Evolutionary conservation across 306 rosid genomes (phyloP).

Genomic region (Medicago ruthenica): DNA sequence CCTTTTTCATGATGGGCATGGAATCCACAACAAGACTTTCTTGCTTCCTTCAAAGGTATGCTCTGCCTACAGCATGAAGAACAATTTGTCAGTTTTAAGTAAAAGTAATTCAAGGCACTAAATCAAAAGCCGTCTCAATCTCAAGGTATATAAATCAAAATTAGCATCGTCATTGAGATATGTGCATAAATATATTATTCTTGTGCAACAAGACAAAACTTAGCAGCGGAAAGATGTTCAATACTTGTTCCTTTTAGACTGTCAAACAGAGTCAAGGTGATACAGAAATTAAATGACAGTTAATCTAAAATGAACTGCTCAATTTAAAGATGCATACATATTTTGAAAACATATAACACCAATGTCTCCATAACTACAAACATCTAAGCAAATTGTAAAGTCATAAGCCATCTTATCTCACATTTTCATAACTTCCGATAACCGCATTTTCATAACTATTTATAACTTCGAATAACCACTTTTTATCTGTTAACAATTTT

Average conservation of each 20-base stretch:
- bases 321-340: too few species aligned
- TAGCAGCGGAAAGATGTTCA: conserved; percentile 33
- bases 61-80: conserved; percentile 42
- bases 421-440: conserved; percentile 7
- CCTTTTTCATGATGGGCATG: conserved; percentile 73
- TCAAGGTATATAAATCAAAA: too few species aligned
- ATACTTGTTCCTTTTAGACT: conserved; percentile 3
- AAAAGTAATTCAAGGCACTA: conserved; percentile 34
- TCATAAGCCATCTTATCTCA: background rate
- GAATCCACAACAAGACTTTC: conserved; percentile 45
- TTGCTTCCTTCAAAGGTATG: conserved; percentile 37
- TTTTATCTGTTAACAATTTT: conserved; percentile 2
- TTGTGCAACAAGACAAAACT: conserved; percentile 18
- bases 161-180: conserved; percentile 27
- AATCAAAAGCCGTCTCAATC: conserved; percentile 4
- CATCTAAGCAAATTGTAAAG: background rate
- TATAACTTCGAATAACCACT: conserved; percentile 30
- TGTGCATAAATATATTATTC: conserved; percentile 18
- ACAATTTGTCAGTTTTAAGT: conserved; percentile 35
- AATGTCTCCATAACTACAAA: conserved; percentile 2
- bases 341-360: too few species aligned
- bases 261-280: too few species aligned
- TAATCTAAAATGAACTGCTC: too few species aligned
- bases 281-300: too few species aligned
- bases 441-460: background rate